Base-by-base conservation (phyloP, 139 green algal genomes). In the Haematococcus lacustris region DNA sequence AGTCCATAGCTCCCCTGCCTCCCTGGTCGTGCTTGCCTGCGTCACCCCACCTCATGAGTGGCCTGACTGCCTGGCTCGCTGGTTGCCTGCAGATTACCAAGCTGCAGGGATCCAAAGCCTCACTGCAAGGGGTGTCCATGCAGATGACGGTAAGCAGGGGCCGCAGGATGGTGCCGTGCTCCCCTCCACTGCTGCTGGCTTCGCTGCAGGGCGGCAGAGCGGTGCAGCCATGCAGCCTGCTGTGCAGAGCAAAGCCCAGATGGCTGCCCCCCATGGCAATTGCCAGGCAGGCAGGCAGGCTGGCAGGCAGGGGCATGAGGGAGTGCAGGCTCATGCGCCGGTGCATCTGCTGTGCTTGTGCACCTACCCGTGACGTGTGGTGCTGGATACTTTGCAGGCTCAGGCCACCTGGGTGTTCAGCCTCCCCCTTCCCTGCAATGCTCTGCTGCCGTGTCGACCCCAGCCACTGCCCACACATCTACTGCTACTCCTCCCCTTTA, bases 11-110 rank as follows among this genome's bases (percentile, higher is more conserved):
- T n/a, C n/a, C n/a, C n/a, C n/a, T n/a, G n/a, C n/a, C n/a, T n/a
- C n/a, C n/a, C n/a, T n/a, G n/a, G n/a, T n/a, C n/a, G n/a, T n/a
- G n/a, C n/a, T n/a, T n/a, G n/a, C n/a, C n/a, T n/a, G n/a, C n/a
- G n/a, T n/a, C n/a, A n/a, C n/a, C n/a, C n/a, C n/a, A n/a, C n/a
- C n/a, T n/a, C n/a, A n/a, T n/a, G n/a, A n/a, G n/a, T n/a, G n/a
- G n/a, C n/a, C n/a, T n/a, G n/a, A n/a, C n/a, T n/a, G n/a, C n/a
- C n/a, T n/a, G n/a, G n/a, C n/a, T n/a, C n/a, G n/a, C n/a, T n/a
- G n/a, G n/a, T n/a, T n/a, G n/a, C n/a, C n/a, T 85, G 74, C 78
- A 88, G 68, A 83, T 83, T 68, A 73, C 71, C 0, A 57, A 75
- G 43, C 57, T 75, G 69, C 63, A 74, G 6, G 82, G 76, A 32